Evolutionary conservation across 352 stramenopile genomes (phyloP), one percentile per base, ranked within the genome.

Genomic region (Phytophthora brassicae): DNA sequence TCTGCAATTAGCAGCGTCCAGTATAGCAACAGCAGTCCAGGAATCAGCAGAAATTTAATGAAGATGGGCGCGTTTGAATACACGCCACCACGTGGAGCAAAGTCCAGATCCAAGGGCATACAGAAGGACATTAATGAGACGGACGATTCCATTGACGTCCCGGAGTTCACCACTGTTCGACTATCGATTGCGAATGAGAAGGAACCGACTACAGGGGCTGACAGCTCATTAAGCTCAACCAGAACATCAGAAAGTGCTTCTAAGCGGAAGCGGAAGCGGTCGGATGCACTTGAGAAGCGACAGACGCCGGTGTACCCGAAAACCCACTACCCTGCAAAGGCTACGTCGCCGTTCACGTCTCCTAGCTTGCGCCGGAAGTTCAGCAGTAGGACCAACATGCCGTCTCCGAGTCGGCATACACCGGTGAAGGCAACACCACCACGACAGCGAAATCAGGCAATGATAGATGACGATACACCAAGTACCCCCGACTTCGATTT

Each of bases 1-100:
- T 93, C 84, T 0, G 78, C 64, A 8, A 91, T 93, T 63, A 93
- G 84, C 55, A 93, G 84, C 43, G 83, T 93, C 29, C 74, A 75
- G n/a, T 70, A 59, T 41, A 75, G 64, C 26, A 89, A 68, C 52
- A 74, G 73, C 28, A 91, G 79, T 33, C 84, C 84, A 6, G 70
- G 69, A 14, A 75, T 93, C 39, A 93, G 72, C 65, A 87, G 81
- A 26, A 89, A 93, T 60, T 58, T 93, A 24, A 90, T 91, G n/a
- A n/a, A n/a, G n/a, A n/a, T n/a, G n/a, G n/a, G n/a, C n/a, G n/a
- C n/a, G 4, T 93, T 93, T 23, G 84, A 91, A 60, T 86, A 80
- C 56, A 89, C 84, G 9, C 84, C 84, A 35, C 78, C 77, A 17
- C 80, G 57, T 22, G 58, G 42, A 2, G 69, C 70, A 19, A 81